Evolutionary conservation across 1,284 basidiomycete genomes (phyloP), one percentile per base, ranked within the genome.

Genomic region (Rhodotorula sp.): DNA sequence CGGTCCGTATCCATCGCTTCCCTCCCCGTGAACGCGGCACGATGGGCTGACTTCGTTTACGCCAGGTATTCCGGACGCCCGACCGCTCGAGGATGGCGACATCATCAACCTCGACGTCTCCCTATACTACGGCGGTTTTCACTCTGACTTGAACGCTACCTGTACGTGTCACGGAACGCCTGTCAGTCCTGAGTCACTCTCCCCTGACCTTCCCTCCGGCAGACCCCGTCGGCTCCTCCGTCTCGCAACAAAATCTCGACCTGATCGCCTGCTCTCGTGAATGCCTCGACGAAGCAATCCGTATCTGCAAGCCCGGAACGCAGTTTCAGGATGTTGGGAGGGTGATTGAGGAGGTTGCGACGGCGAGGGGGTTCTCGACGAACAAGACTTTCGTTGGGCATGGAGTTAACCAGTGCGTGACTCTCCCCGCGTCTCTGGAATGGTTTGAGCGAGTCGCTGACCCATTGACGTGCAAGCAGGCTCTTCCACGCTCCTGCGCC

Each of bases 31-130:
- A 2, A 27, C 48, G 13, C 13, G 17, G 9, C 17, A 15, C 8
- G 27, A 0, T 3, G 11, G 7, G 29, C 29, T 29, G 27, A 52
- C 32, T 20, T 13, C 34, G 19, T 22, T 10, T 7, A 4, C 1
- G 10, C 34, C 78, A 79, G 92, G 92, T 66, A 96, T 97, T 74
- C 94, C 94, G 53, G 94, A 96, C 82, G 85, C 90, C 76, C 84
- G 93, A 67, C 91, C 89, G 74, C 81, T 96, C 62, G 84, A 86
- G 77, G 90, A 95, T 76, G 94, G 94, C 34, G 94, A 97, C 81
- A 97, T 97, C 76, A 83, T 96, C 79, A 96, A 96, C 80, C 86
- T 95, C 59, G 95, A 86, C 71, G 84, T 86, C 4, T 80, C 84
- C 17, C 78, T 85, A 78, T 86, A 89, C 77, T 85, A 91, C 71